Percentiles rank a stretch among this genome's conserved stretches.
These are phyloP conservation scores for Salvia sclarea DNA, from an alignment of 305 asterid species.

Conservation along the genomic window DNA sequence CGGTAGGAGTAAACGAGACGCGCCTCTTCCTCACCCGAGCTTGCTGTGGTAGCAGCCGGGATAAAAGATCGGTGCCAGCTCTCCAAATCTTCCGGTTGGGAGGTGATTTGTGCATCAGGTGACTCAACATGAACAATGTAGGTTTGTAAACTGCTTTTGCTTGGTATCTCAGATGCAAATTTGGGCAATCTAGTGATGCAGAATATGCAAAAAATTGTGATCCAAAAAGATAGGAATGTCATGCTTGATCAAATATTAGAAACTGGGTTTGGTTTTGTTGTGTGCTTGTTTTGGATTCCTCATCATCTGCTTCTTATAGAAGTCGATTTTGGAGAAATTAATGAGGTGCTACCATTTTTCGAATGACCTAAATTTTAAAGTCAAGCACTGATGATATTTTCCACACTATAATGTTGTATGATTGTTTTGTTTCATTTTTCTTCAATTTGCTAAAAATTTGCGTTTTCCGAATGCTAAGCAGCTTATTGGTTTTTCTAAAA, in stretches of 20 bases:
- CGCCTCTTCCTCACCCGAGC: not conserved
- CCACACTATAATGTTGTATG: too few relatives aligned
- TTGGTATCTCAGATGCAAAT: constrained; percentile 10
- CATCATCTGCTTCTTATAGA: not conserved
- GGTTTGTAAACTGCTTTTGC: not conserved
- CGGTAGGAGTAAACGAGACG: constrained; percentile 26
- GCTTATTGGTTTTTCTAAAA: too few relatives aligned
- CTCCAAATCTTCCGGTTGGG: constrained; percentile 25
- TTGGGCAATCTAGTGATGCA: constrained; percentile 9
- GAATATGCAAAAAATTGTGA: constrained; percentile 17
- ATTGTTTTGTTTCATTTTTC: too few relatives aligned
- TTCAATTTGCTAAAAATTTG: too few relatives aligned
- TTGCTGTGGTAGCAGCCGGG: not conserved
- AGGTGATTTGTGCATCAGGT: not conserved
- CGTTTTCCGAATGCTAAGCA: too few relatives aligned
- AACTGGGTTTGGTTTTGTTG: too few relatives aligned
- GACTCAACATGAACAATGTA: constrained; percentile 12
- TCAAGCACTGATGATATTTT: too few relatives aligned
- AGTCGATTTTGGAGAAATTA: too few relatives aligned
- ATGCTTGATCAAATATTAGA: constrained; percentile 1
- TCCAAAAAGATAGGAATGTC: constrained; percentile 11
- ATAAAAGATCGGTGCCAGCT: not conserved
- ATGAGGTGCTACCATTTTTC: too few relatives aligned
- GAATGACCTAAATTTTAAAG: too few relatives aligned
- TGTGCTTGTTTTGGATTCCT: not conserved